These are phyloP conservation scores for Pseudogymnoascus verrucosus DNA, from an alignment of 2,329 filamentous ascomycete genomes.

Conservation along the genomic window DNA sequence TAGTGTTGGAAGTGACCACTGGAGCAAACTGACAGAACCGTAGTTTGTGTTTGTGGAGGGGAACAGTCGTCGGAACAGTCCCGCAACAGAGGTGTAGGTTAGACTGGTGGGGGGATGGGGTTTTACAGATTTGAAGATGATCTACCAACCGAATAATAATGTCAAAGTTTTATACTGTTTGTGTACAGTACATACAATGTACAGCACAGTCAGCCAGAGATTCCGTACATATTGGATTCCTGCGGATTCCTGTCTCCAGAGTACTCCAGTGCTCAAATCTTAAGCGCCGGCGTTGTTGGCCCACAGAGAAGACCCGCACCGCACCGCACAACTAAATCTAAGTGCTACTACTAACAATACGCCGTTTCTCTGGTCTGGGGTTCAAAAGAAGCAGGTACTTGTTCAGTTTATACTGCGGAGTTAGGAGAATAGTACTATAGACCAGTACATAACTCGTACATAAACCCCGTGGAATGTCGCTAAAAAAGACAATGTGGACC, in stretches of 20 bases:
- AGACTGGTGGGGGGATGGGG: not conserved
- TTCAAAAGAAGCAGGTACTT: slow-evolving; percentile 6
- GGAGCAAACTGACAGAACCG: slow-evolving; percentile 1
- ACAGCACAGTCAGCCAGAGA: not conserved
- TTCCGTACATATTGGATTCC: not conserved
- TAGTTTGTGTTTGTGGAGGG: not conserved
- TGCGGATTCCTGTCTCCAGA: not conserved
- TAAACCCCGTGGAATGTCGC: not conserved
- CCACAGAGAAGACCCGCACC: not conserved
- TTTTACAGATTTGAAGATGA: slow-evolving; percentile 6
- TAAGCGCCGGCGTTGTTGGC: not conserved
- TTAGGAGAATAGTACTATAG: too few relatives aligned
- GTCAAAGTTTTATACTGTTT: not conserved
- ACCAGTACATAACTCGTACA: too few relatives aligned
- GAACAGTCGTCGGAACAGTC: not conserved
- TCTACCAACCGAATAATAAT: slow-evolving; percentile 1
- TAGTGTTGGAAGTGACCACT: not conserved
- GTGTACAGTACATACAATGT: not conserved
- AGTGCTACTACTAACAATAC: not conserved
- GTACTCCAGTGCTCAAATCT: not conserved
- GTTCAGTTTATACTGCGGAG: not conserved
- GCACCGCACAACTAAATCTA: not conserved
- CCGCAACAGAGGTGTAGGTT: not conserved
- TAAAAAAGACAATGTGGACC: not conserved
- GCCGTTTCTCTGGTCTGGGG: not conserved